Evolutionary conservation across 345 rosid species (phyloP), one percentile per base, ranked within the genome.

Genomic region (Rhodomyrtus tomentosa): DNA sequence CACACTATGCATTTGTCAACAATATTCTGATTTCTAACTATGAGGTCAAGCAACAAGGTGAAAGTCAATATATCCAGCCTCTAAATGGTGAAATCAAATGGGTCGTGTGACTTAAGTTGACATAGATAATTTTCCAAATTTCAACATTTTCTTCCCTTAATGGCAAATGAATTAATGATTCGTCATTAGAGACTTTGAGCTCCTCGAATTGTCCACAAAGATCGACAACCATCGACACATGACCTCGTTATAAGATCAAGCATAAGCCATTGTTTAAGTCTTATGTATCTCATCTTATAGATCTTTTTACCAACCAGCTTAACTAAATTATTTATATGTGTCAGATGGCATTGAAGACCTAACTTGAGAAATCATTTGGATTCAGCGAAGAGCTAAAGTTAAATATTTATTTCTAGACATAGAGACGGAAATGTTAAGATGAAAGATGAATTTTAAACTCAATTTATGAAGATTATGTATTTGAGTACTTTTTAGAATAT

Each of bases 191-290:
- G 55, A 56, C 55, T 86, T 88, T 48, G 50, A 48, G 50, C 50
- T 56, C 72, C 82, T 90, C 58, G 48, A 91, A 92, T 92, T 27
- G 27, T 32, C 42, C 68, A 6, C 22, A n/a, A n/a, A 55, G 68
- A 90, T 91, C 90, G 84, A 88, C 87, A 90, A 89, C 84, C 72
- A 48, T 74, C 51, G 81, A 22, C 82, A 85, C 88, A 16, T 73
- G 54, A 83, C 68, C 91, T 18, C 53, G 72, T 87, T 81, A 80
- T 85, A 83, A 80, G 91, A 86, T 92, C 88, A 84, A 58, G 58
- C 86, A 29, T 83, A 74, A 88, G 92, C 92, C 76, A 52, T 68
- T 79, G 50, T 49, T 53, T 20, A 86, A 79, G 45, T 62, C 55
- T 80, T 49, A 4, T 49, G 13, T 25, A 5, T 42, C 80, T 49